A percentile compares a stretch with the other conserved stretches of the same genome.
These are phyloP conservation scores for Corylus avellana DNA, from an alignment of 306 rosid genomes.

Conservation along the genomic window DNA sequence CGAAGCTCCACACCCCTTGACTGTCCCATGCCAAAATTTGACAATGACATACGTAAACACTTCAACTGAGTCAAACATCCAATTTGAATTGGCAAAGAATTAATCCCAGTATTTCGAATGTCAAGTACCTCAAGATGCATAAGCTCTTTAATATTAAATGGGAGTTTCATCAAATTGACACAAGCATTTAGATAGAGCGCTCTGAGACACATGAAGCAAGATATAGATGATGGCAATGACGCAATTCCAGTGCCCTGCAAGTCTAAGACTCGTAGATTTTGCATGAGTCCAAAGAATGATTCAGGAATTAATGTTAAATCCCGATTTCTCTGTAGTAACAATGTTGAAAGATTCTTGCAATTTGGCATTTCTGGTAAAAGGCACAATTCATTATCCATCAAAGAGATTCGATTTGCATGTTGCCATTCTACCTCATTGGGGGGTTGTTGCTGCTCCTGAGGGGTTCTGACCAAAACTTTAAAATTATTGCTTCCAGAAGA, in stretches of 20 bases:
- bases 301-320: background rate
- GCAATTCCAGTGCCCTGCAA: slow-evolving; percentile 1
- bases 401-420: slow-evolving; percentile 2
- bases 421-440: background rate
- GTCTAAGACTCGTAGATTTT: slow-evolving; percentile 5
- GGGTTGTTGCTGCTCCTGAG: background rate
- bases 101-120: slow-evolving; percentile 17
- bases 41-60: slow-evolving; percentile 24
- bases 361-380: background rate
- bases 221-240: slow-evolving; percentile 21
- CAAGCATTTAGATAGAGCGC: slow-evolving; percentile 25
- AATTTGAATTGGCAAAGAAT: slow-evolving; percentile 8
- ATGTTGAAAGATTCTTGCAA: slow-evolving; percentile 3
- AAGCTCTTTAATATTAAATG: slow-evolving; percentile 10
- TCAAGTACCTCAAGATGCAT: slow-evolving; percentile 36
- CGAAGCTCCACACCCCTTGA: background rate
- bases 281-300: background rate
- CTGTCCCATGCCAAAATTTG: background rate
- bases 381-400: slow-evolving; percentile 13
- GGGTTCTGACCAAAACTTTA: background rate
- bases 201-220: slow-evolving; percentile 18
- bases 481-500: background rate
- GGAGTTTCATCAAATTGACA: background rate
- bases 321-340: slow-evolving; percentile 8
- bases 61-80: slow-evolving; percentile 14